A percentile compares a stretch with the other conserved stretches of the same genome.
Evolutionary conservation across 768 basidiomycete genomes (phyloP).

Genomic region (Xerocomus spinulosus): DNA sequence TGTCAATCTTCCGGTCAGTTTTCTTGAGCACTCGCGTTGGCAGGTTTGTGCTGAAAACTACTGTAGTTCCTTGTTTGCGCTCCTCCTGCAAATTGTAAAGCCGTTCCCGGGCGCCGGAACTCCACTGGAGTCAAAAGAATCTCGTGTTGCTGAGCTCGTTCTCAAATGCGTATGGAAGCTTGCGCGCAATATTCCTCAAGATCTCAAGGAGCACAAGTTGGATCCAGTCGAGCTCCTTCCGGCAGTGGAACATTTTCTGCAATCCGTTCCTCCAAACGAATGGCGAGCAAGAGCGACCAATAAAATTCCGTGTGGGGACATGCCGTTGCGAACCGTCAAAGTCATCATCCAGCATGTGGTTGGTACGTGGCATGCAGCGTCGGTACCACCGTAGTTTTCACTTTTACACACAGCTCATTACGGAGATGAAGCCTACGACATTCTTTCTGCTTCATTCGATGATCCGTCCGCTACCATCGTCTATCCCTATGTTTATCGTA

Average conservation of each 20-base stretch:
- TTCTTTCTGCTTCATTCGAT: slow-evolving; percentile 86
- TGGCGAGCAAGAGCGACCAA: slow-evolving; percentile 91
- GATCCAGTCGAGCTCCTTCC: slow-evolving; percentile 88
- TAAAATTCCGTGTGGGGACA: slow-evolving; percentile 92
- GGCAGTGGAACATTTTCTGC: slow-evolving; percentile 90
- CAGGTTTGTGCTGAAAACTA: slow-evolving; percentile 5
- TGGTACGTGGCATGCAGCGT: slow-evolving; percentile 51
- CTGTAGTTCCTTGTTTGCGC: slow-evolving; percentile 56
- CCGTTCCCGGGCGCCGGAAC: slow-evolving; percentile 78
- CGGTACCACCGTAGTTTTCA: slow-evolving; percentile 10
- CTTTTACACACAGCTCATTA: slow-evolving; percentile 55
- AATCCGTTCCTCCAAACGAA: slow-evolving; percentile 91
- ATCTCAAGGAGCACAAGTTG: slow-evolving; percentile 72
- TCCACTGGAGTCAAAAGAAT: slow-evolving; percentile 69
- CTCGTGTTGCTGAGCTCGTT: slow-evolving; percentile 88
- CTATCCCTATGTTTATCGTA: slow-evolving; percentile 91
- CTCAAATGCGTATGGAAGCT: slow-evolving; percentile 98
- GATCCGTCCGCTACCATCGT: slow-evolving; percentile 97
- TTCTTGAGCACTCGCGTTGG: neutral
- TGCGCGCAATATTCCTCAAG: slow-evolving; percentile 89
- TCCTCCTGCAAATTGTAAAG: slow-evolving; percentile 78
- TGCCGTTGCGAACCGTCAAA: slow-evolving; percentile 97
- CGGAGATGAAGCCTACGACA: slow-evolving; percentile 86
- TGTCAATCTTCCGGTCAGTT: slow-evolving; percentile 85
- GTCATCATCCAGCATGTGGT: slow-evolving; percentile 97